Percentiles rank a stretch among this genome's conserved stretches.
Conservation (phyloP, 768 basidiomycete species). For the Ramaria rubella region DNA sequence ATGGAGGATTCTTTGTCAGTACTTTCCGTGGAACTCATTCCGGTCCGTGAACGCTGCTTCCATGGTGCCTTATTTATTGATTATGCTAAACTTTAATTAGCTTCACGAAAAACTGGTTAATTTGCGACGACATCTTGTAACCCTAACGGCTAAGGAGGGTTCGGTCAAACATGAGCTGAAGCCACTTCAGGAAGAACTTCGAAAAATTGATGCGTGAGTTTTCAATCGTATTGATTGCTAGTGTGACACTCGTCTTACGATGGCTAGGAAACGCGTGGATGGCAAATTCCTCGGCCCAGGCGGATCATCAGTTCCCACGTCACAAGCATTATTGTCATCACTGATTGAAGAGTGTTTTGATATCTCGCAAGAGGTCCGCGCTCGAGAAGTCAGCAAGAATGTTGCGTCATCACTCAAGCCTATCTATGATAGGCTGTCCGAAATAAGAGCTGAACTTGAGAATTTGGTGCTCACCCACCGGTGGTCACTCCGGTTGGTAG, state of each 20-base stretch:
- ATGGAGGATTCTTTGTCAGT: conserved; percentile 83
- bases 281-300: conserved; percentile 93
- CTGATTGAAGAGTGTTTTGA: conserved; percentile 96
- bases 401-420: conserved; percentile 82
- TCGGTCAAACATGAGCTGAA: conserved; percentile 83
- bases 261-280: conserved; percentile 77
- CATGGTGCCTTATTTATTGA: not conserved
- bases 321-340: conserved; percentile 87
- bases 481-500: conserved; percentile 69
- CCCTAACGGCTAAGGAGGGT: conserved; percentile 82
- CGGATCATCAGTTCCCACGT: conserved; percentile 75
- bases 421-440: conserved; percentile 85
- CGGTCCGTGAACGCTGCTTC: conserved; percentile 35
- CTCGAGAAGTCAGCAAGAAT: conserved; percentile 83
- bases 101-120: conserved; percentile 78
- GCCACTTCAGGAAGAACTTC: conserved; percentile 83
- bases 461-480: conserved; percentile 89
- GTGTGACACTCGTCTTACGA: not conserved
- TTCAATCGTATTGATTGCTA: conserved; percentile 21
- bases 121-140: conserved; percentile 81
- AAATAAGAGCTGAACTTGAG: conserved; percentile 84
- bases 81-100: not conserved
- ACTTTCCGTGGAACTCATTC: conserved; percentile 83
- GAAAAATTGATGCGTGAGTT: conserved; percentile 94
- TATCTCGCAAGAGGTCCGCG: conserved; percentile 90